A percentile compares a stretch with the other conserved stretches of the same genome.
phyloP scores from a whole-genome alignment of 2,329 filamentous ascomycete species.

The Sclerotinia nivalis region DNA sequence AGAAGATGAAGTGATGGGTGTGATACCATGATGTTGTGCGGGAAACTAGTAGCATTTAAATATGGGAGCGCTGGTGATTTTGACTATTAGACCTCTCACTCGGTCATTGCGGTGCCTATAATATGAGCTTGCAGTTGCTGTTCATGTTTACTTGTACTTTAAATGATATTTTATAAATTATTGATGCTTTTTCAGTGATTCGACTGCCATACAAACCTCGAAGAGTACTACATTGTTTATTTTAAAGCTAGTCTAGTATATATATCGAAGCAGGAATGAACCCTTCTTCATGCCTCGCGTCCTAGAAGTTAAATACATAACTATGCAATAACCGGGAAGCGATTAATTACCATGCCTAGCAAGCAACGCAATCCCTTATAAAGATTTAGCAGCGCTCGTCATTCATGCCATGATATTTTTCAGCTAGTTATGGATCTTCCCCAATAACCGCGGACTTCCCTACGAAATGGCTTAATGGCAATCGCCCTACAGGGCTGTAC shows the following conservation, averaged over 20 bases:
- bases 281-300: not conserved
- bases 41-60: not conserved
- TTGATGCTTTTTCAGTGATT: not conserved
- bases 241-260: not conserved
- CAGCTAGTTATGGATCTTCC: not conserved
- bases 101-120: not conserved
- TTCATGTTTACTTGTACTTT: not conserved
- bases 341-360: too few relatives aligned
- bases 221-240: not conserved
- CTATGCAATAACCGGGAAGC: not conserved
- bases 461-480: not conserved
- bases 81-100: not conserved
- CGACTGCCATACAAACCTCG: too few relatives aligned
- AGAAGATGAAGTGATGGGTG: not conserved
- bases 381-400: not conserved
- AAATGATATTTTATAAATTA: not conserved
- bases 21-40: not conserved
- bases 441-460: not conserved
- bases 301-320: not conserved
- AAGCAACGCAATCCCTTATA: not conserved
- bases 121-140: not conserved
- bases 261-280: not conserved
- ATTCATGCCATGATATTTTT: not conserved
- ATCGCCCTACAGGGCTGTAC: not conserved
- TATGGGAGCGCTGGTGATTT: not conserved